phyloP scores from a whole-genome alignment of 495 filamentous ascomycete genomes.

The Platismatia glauca region DNA sequence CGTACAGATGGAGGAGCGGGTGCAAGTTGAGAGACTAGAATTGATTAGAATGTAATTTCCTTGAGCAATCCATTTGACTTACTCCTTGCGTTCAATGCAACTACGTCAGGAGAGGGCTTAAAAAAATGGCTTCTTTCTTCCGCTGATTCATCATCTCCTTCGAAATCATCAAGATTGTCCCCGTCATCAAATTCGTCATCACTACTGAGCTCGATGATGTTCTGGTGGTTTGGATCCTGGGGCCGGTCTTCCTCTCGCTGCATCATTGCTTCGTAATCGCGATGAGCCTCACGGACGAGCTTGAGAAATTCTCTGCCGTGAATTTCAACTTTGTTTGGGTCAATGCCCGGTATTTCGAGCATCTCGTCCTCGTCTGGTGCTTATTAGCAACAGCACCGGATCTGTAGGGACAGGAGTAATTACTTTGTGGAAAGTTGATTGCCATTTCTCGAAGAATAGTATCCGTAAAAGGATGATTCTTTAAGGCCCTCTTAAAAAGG shows the following conservation, averaged over 20 bases:
- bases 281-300: conserved; percentile 48
- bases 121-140: conserved; percentile 37
- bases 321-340: conserved; percentile 56
- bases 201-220: conserved; percentile 59
- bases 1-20: conserved; percentile 5
- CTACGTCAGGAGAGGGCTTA: conserved; percentile 24
- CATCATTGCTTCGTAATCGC: conserved; percentile 43
- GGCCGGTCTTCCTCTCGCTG: conserved; percentile 40
- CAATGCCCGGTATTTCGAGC: conserved; percentile 57
- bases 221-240: conserved; percentile 48
- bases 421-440: conserved; percentile 60
- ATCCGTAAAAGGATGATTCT: conserved; percentile 67
- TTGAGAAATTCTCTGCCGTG: conserved; percentile 61
- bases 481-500: conserved; percentile 51
- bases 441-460: conserved; percentile 74
- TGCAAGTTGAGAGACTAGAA: conserved; percentile 11
- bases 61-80: conserved; percentile 10
- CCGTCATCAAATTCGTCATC: conserved; percentile 46
- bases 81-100: conserved; percentile 28
- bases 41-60: background rate
- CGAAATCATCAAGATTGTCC: conserved; percentile 40
- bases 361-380: conserved; percentile 43
- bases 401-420: conserved; percentile 1
- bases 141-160: conserved; percentile 31
- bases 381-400: conserved; percentile 5